Percentiles rank a stretch among this genome's conserved stretches.
These are phyloP conservation scores for Balakata baccata DNA, from an alignment of 345 rosid genomes.

Conservation along the genomic window DNA sequence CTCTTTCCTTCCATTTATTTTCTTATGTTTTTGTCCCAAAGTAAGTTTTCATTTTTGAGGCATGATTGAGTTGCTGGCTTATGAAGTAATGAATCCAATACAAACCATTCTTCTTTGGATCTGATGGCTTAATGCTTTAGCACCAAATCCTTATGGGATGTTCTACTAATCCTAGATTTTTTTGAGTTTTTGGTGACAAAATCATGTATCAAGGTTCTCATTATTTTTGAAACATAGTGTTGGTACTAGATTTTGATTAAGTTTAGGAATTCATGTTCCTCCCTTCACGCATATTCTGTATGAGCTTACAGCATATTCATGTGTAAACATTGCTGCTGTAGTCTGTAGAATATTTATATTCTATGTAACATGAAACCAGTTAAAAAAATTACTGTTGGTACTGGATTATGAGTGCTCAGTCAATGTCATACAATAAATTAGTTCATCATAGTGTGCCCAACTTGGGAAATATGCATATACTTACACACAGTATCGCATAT, in stretches of 20 bases:
- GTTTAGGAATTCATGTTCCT: background rate
- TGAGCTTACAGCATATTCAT: background rate
- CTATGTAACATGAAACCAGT: background rate
- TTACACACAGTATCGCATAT: background rate
- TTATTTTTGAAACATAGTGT: background rate
- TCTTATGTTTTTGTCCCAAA: too few species aligned
- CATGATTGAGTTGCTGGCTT: too few species aligned
- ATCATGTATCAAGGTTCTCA: background rate
- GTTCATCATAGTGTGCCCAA: background rate
- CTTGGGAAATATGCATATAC: background rate
- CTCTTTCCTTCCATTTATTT: too few species aligned
- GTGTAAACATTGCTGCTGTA: background rate
- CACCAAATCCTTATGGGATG: background rate
- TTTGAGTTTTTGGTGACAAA: background rate
- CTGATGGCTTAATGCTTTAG: constrained; percentile 8
- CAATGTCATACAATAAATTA: background rate
- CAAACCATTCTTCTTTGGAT: background rate
- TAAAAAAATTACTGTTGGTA: background rate
- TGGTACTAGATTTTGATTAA: background rate
- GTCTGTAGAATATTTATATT: background rate
- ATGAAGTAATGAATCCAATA: too few species aligned
- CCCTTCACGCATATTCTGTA: background rate
- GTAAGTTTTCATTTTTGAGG: background rate
- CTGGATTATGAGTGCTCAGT: background rate
- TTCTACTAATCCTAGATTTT: background rate